phyloP scores from a whole-genome alignment of 1,139 yeast genomes.

The Eremothecium coryli region DNA sequence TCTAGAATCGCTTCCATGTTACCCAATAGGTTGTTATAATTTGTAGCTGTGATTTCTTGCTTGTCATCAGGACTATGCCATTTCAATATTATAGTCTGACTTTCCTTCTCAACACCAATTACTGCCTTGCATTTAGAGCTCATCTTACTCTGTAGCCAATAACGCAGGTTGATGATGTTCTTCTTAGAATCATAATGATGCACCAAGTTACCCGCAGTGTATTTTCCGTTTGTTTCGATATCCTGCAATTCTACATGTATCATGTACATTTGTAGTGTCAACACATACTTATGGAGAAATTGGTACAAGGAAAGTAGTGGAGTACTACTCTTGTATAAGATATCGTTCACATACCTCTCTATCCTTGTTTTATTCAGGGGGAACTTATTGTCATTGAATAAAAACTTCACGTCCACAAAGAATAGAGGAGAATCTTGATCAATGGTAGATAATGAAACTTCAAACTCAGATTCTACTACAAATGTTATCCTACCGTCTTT shows the following conservation, averaged over 20 bases:
- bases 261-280: constrained; percentile 63
- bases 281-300: constrained; percentile 60
- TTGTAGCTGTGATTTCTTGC: constrained; percentile 10
- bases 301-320: constrained; percentile 52
- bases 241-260: constrained; percentile 56
- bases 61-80: constrained; percentile 40
- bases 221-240: constrained; percentile 39
- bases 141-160: constrained; percentile 53
- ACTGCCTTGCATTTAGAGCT: constrained; percentile 48
- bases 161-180: constrained; percentile 51
- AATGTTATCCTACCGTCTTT: constrained; percentile 72
- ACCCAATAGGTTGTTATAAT: constrained; percentile 27
- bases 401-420: constrained; percentile 65
- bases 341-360: constrained; percentile 43
- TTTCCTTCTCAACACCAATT: constrained; percentile 50
- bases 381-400: constrained; percentile 30
- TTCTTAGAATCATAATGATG: constrained; percentile 60
- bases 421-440: constrained; percentile 66
- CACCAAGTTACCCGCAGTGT: constrained; percentile 61
- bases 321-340: constrained; percentile 41
- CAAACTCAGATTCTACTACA: constrained; percentile 54
- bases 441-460: constrained; percentile 61
- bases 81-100: constrained; percentile 44
- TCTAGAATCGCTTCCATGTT: constrained; percentile 31
- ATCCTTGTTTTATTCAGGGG: constrained; percentile 35